Evolutionary conservation across 2,329 filamentous ascomycete genomes (phyloP), one percentile per base, ranked within the genome.

Genomic region (Aaosphaeria pasadenensis): DNA sequence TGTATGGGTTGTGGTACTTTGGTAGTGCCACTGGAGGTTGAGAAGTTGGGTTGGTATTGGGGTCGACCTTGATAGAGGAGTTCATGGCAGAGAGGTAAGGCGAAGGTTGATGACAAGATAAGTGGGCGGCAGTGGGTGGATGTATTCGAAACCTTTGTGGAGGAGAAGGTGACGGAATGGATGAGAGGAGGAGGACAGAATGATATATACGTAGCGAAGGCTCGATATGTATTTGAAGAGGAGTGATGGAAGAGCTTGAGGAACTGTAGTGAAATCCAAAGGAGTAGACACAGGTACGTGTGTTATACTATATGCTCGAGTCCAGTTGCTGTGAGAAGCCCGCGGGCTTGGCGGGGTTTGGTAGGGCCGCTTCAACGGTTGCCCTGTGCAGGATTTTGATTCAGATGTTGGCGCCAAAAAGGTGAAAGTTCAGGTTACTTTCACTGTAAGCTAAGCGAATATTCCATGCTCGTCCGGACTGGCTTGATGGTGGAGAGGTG

Each of bases 331-430:
- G 39, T 46, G 47, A 48, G 42, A 50, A 45, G 45, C 46, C 55
- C 58, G 55, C 57, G 58, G 55, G 53, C 60, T 46, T 47, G 43
- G 46, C 49, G 35, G 17, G 17, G 49, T 30, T 24, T 30, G 7
- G 9, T 24, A 39, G 53, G 53, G 48, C 32, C 36, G 39, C 44
- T 45, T 56, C 54, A 60, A 59, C 50, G 56, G 59, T 51, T 61
- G 61, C 56, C 55, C 55, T 51, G 59, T 61, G 57, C 55, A 61
- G 52, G 50, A 55, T 54, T 43, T 52, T 54, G 46, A 55, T 49
- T 54, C 51, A 51, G 39, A 41, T 44, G 48, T 52, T 45, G 53
- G 51, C 40, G 44, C 51, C 49, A 55, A 60, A 58, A 51, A 54
- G 50, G 45, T 45, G 45, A 44, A n/a, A 39, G 44, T 30, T 48